Base-by-base conservation (phyloP, 140 eudicot genomes). In the Erigeron philadelphicus region DNA sequence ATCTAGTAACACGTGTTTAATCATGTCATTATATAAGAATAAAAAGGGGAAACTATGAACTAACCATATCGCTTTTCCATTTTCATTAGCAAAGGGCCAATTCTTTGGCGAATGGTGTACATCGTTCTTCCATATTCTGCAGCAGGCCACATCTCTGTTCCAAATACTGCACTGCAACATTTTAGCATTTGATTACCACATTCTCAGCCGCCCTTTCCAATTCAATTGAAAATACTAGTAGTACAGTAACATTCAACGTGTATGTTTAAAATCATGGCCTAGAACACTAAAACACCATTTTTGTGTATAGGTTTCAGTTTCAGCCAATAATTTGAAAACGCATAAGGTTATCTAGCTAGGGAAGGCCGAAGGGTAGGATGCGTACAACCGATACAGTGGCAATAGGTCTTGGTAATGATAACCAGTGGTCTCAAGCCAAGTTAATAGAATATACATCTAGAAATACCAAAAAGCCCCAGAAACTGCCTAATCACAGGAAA, bases 81-180 rank as follows among this genome's bases (percentile, higher is more conserved):
- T 75, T 56, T 89, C 98, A 93, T 93, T 64, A 82, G 87, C 60
- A 93, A 81, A 7, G 98, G 98, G 31, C 97, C 97, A 3, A 90
- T 73, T 74, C 97, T 84, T 77, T 83, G 89, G 31, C 97, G 81
- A 64, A 90, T 87, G 54, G 97, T 90, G 72, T 90, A 90, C 97
- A 90, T 90, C 19, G 98, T 93, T 74, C 98, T 84, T 65, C 98
- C 98, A 67, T 93, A 93, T 83, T 93, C 98, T 61, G 98, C 98
- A 16, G 98, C 98, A 66, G 98, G 96, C 98, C 98, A 93, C 42
- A 93, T 78, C 80, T 93, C 98, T 8, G 89, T 87, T 75, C 98
- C 98, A 73, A 93, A 93, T 63, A 92, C 88, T 72, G 96, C 56
- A 83, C 98, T 93, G 97, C 85, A 85, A 55, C 56, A 77, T 56